These are phyloP conservation scores for Mimosa bimucronata DNA, from an alignment of 306 rosid species.

Conservation along the genomic window DNA sequence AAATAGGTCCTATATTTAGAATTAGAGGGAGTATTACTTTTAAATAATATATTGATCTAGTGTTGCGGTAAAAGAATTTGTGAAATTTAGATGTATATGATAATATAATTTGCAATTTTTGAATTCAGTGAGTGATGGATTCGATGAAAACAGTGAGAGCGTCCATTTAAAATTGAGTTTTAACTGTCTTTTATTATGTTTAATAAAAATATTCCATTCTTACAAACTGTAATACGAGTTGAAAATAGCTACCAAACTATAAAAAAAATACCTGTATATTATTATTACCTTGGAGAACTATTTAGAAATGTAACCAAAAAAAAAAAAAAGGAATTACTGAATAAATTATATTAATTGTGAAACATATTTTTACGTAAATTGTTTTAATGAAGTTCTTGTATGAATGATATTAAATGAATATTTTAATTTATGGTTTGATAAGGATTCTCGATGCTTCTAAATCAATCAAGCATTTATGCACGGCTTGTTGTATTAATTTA, in stretches of 20 bases:
- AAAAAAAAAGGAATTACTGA: background rate
- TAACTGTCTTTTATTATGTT: background rate
- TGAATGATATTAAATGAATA: background rate
- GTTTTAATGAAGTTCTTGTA: no score
- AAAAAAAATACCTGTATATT: background rate
- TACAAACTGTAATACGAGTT: background rate
- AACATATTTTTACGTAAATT: no score
- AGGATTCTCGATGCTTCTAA: background rate
- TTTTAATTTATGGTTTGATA: background rate
- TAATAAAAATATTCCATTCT: background rate
- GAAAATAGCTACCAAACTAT: background rate
- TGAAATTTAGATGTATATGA: background rate
- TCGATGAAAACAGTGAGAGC: background rate
- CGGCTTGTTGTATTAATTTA: background rate
- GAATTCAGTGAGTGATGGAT: background rate
- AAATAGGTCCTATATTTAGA: no score
- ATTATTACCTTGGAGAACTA: background rate
- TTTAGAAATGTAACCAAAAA: background rate
- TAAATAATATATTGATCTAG: background rate
- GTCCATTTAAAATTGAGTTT: background rate
- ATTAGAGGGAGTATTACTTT: no score
- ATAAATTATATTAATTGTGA: background rate
- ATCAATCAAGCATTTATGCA: background rate
- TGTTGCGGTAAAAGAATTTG: background rate
- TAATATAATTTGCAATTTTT: background rate